Conservation (phyloP, 768 basidiomycete genomes). For the Agaricus subrufescens region DNA sequence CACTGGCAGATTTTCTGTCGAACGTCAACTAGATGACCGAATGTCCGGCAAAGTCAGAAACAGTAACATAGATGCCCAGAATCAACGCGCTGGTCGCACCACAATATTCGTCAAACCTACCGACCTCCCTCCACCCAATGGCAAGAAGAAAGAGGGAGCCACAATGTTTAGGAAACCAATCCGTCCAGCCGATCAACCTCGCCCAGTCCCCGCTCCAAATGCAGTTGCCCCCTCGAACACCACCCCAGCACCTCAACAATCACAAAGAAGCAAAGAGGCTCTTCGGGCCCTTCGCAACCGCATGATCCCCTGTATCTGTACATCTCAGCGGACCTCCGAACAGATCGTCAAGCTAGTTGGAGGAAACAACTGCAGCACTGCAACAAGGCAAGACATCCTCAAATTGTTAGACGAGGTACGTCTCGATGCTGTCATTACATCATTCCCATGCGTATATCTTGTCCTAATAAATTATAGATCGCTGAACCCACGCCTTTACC, state of each 20-base stretch:
- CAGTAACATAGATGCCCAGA: conserved; percentile 39
- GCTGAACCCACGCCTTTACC: conserved; percentile 37
- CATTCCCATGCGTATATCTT: neutral
- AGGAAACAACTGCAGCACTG: conserved; percentile 28
- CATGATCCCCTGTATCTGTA: conserved; percentile 50
- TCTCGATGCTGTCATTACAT: neutral
- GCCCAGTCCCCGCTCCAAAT: conserved; percentile 19
- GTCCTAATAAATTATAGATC: conserved; percentile 31
- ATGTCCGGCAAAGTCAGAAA: conserved; percentile 42
- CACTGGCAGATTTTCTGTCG: conserved; percentile 66
- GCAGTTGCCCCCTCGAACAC: conserved; percentile 19
- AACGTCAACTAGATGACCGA: conserved; percentile 50
- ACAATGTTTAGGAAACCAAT: conserved; percentile 35
- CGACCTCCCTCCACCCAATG: conserved; percentile 26
- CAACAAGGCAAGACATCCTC: conserved; percentile 37
- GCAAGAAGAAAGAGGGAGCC: conserved; percentile 34
- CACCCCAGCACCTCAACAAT: conserved; percentile 22
- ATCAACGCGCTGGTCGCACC: conserved; percentile 37
- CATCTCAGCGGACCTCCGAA: conserved; percentile 44
- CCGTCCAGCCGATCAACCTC: conserved; percentile 24
- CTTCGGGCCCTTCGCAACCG: conserved; percentile 29
- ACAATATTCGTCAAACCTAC: conserved; percentile 47
- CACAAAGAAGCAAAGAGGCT: conserved; percentile 14
- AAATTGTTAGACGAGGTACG: conserved; percentile 47
- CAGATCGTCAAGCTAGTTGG: conserved; percentile 45